These are phyloP conservation scores for Mycena floridula DNA, from an alignment of 768 basidiomycete species.

Conservation along the genomic window DNA sequence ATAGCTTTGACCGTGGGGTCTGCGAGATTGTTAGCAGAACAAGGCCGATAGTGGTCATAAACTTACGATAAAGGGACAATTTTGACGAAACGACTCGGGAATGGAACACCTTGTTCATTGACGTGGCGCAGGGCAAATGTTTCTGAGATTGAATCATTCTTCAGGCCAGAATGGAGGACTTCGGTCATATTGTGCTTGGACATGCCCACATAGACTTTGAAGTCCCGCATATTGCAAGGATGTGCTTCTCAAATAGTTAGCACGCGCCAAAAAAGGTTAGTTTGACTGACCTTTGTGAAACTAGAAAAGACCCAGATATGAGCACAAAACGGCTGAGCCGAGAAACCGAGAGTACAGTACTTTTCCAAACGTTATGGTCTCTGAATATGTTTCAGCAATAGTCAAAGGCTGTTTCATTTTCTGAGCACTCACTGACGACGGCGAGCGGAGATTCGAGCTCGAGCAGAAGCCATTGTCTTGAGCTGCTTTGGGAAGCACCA, in stretches of 20 bases:
- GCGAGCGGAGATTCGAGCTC: constrained; percentile 51
- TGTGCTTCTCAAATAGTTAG: constrained; percentile 45
- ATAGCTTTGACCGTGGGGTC: constrained; percentile 67
- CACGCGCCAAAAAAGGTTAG: constrained; percentile 4
- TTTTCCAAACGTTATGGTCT: constrained; percentile 78
- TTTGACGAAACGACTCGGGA: constrained; percentile 67
- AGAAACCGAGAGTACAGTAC: constrained; percentile 34
- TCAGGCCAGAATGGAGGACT: constrained; percentile 55
- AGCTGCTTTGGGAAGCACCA: constrained; percentile 52
- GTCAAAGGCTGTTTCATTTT: constrained; percentile 1
- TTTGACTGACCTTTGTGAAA: constrained; percentile 33
- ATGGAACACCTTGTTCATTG: constrained; percentile 49
- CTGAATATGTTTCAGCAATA: constrained; percentile 26
- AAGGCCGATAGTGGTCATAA: background rate
- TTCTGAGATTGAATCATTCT: constrained; percentile 61
- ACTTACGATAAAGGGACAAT: constrained; percentile 71
- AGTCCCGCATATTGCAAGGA: constrained; percentile 83
- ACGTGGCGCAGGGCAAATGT: constrained; percentile 48
- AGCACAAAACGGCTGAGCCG: constrained; percentile 7
- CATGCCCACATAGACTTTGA: constrained; percentile 64
- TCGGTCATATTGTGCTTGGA: constrained; percentile 63
- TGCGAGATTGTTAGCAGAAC: constrained; percentile 18
- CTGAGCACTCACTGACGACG: constrained; percentile 56
- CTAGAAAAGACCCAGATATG: constrained; percentile 18
- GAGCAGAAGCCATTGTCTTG: constrained; percentile 68